A percentile compares a stretch with the other conserved stretches of the same genome.
phyloP scores from a whole-genome alignment of 768 basidiomycete genomes.

The Nidularia sp. region DNA sequence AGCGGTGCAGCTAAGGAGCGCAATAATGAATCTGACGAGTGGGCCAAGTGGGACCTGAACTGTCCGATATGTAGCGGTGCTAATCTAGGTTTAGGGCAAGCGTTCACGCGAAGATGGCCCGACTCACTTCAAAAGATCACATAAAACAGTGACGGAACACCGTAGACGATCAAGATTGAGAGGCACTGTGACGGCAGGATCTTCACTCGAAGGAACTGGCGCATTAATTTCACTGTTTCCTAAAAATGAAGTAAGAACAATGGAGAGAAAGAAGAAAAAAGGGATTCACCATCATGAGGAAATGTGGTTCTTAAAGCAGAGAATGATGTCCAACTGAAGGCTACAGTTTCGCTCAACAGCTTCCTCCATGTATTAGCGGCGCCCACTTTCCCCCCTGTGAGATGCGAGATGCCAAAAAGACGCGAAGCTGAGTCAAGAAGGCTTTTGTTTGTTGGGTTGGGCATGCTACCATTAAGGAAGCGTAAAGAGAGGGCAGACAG shows the following conservation, averaged over 20 bases:
- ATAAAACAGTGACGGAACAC: slow-evolving; percentile 46
- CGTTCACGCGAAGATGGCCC: background rate
- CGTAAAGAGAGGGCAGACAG: slow-evolving; percentile 52
- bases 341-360: slow-evolving; percentile 64
- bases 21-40: slow-evolving; percentile 46
- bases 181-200: slow-evolving; percentile 47
- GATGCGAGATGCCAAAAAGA: slow-evolving; percentile 61
- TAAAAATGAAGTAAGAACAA: background rate
- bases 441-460: slow-evolving; percentile 30
- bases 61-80: slow-evolving; percentile 56
- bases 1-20: slow-evolving; percentile 42
- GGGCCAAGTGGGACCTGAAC: slow-evolving; percentile 68
- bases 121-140: slow-evolving; percentile 50
- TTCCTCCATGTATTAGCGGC: slow-evolving; percentile 72
- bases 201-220: slow-evolving; percentile 20
- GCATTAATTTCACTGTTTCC: background rate
- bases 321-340: slow-evolving; percentile 64
- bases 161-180: slow-evolving; percentile 60
- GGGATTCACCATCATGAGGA: slow-evolving; percentile 33
- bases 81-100: slow-evolving; percentile 4
- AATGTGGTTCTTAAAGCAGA: slow-evolving; percentile 58
- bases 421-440: slow-evolving; percentile 46
- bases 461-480: slow-evolving; percentile 51
- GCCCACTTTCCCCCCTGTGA: slow-evolving; percentile 78
- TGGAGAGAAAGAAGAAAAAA: background rate